phyloP scores from a whole-genome alignment of 148 eudicot genomes.

The Agrostemma githago region DNA sequence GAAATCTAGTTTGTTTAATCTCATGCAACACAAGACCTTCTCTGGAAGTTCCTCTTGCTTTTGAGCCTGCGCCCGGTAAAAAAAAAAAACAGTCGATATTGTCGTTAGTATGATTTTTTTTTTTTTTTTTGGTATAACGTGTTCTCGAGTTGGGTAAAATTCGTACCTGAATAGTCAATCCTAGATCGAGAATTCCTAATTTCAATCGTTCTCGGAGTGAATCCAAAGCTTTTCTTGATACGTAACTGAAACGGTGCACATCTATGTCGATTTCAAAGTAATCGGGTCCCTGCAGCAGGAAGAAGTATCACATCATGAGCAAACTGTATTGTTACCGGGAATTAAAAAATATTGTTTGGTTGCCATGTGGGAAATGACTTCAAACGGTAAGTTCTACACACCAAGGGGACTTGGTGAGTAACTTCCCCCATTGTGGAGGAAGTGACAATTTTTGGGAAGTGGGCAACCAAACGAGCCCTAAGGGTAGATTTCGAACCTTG shows the following conservation, averaged over 20 bases:
- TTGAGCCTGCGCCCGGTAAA: slow-evolving; percentile 53
- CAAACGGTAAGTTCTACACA: too few species aligned
- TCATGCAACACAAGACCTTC: slow-evolving; percentile 67
- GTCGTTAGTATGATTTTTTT: not conserved
- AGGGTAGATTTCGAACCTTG: slow-evolving; percentile 32
- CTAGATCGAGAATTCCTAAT: slow-evolving; percentile 66
- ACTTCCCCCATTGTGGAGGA: too few species aligned
- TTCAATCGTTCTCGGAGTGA: slow-evolving; percentile 68
- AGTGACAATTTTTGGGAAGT: too few species aligned
- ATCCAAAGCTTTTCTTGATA: slow-evolving; percentile 77
- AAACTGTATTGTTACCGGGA: too few species aligned
- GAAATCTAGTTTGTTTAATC: slow-evolving; percentile 75
- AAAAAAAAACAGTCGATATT: not conserved
- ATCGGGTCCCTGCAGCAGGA: slow-evolving; percentile 58
- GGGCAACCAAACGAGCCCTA: too few species aligned
- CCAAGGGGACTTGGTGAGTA: too few species aligned
- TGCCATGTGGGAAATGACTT: too few species aligned
- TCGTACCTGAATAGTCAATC: slow-evolving; percentile 76
- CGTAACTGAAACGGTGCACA: slow-evolving; percentile 83
- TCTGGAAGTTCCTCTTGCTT: slow-evolving; percentile 86
- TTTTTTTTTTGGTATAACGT: too few species aligned
- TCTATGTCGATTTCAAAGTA: slow-evolving; percentile 92
- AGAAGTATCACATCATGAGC: not conserved
- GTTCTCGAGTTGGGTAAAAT: too few species aligned
- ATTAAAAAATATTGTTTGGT: too few species aligned